Conservation (phyloP, 2,329 filamentous ascomycete species). For the Graphilbum sp. region DNA sequence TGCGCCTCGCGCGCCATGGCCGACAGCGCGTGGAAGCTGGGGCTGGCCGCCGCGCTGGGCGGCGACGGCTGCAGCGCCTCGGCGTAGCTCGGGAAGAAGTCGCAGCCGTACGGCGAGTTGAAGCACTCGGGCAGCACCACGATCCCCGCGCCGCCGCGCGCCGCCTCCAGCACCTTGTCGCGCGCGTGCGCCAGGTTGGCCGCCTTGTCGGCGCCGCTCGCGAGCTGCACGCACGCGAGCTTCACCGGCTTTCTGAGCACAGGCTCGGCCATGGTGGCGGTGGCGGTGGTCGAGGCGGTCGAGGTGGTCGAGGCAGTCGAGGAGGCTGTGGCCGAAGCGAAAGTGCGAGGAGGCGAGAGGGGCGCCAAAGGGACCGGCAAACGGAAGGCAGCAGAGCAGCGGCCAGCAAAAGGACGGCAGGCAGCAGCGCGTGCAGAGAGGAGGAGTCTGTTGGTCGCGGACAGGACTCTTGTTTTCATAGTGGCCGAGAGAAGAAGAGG, state of each 20-base stretch:
- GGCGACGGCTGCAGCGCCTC: conserved; percentile 70
- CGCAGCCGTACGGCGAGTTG: conserved; percentile 88
- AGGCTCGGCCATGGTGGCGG: conserved; percentile 9
- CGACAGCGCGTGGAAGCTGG: conserved; percentile 73
- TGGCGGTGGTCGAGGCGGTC: neutral
- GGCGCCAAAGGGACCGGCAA: too few species aligned
- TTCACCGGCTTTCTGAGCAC: conserved; percentile 63
- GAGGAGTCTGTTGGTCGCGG: too few species aligned
- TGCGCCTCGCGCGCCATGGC: conserved; percentile 62
- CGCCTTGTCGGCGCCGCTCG: conserved; percentile 66
- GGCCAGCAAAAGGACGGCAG: too few species aligned
- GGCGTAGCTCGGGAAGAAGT: conserved; percentile 83
- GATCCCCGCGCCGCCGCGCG: conserved; percentile 59
- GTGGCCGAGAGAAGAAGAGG: too few species aligned
- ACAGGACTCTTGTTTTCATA: too few species aligned
- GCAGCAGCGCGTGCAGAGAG: too few species aligned
- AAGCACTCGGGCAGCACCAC: conserved; percentile 96
- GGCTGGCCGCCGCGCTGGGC: conserved; percentile 51
- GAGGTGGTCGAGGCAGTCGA: neutral
- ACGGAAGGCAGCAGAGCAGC: too few species aligned
- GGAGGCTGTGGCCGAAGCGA: neutral
- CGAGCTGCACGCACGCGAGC: conserved; percentile 67
- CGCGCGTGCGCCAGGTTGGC: conserved; percentile 71
- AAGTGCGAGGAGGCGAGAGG: too few species aligned
- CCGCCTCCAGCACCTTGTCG: conserved; percentile 67